phyloP scores from a whole-genome alignment of 202 grass and related monocot species.

The Bolboschoenoplectus hybrid region DNA sequence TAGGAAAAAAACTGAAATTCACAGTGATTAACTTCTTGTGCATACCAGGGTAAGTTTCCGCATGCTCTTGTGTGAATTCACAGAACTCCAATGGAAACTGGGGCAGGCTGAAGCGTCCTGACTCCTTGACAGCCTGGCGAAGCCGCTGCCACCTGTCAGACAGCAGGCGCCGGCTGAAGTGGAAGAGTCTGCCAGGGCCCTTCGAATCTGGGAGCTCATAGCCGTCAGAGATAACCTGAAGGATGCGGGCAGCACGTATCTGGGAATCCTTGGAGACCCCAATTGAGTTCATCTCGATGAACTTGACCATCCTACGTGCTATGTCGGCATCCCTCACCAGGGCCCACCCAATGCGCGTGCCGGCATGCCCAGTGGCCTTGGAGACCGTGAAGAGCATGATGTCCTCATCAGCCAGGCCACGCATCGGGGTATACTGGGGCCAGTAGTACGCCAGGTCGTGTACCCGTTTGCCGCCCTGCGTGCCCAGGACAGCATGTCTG shows the following conservation, averaged over 20 bases:
- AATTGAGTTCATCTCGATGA: slow-evolving; percentile 94
- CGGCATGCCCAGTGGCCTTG: slow-evolving; percentile 88
- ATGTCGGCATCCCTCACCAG: slow-evolving; percentile 71
- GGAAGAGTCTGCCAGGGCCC: slow-evolving; percentile 46
- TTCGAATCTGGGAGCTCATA: slow-evolving; percentile 42
- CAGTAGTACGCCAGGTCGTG: slow-evolving; percentile 94
- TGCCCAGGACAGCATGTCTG: slow-evolving; percentile 59
- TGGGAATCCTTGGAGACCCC: slow-evolving; percentile 96
- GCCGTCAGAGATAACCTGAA: slow-evolving; percentile 70
- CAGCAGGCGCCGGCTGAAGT: slow-evolving; percentile 66
- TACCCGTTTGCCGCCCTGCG: slow-evolving; percentile 49
- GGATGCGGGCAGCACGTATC: slow-evolving; percentile 79
- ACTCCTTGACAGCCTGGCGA: slow-evolving; percentile 60
- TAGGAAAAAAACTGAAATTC: neutral
- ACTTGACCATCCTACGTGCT: slow-evolving; percentile 83
- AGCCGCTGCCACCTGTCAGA: slow-evolving; percentile 74
- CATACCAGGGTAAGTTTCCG: slow-evolving; percentile 72
- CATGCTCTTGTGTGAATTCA: slow-evolving; percentile 56
- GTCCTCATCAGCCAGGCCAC: slow-evolving; percentile 53
- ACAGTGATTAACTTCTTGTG: slow-evolving; percentile 7
- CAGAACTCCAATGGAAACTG: slow-evolving; percentile 50
- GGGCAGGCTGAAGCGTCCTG: slow-evolving; percentile 72
- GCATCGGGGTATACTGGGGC: slow-evolving; percentile 93
- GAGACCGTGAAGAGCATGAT: slow-evolving; percentile 98
- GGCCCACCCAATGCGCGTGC: slow-evolving; percentile 89